phyloP scores from a whole-genome alignment of 805 yeast genomes.

The Groenewaldozyma salmanticensis region DNA sequence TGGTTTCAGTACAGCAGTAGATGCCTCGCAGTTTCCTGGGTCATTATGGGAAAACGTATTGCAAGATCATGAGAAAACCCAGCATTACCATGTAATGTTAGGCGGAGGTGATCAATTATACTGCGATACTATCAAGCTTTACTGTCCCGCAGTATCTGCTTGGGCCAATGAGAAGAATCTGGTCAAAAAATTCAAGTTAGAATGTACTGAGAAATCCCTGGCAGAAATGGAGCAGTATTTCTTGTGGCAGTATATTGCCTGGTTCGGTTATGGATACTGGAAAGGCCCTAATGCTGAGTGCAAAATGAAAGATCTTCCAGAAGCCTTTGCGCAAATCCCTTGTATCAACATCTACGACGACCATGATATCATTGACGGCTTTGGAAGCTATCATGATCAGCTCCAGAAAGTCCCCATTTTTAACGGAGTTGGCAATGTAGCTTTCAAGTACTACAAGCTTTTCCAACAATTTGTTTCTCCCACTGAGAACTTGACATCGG shows the following conservation, averaged over 20 bases:
- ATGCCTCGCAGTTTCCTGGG: slow-evolving; percentile 57
- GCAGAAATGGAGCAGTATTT: slow-evolving; percentile 57
- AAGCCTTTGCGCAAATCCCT: slow-evolving; percentile 77
- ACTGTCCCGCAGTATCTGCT: slow-evolving; percentile 36
- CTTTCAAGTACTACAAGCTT: slow-evolving; percentile 78
- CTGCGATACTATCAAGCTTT: slow-evolving; percentile 66
- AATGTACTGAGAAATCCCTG: slow-evolving; percentile 38
- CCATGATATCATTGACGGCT: slow-evolving; percentile 95
- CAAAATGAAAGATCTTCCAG: slow-evolving; percentile 56
- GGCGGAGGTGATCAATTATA: slow-evolving; percentile 98
- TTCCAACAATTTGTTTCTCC: slow-evolving; percentile 77
- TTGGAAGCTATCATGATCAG: slow-evolving; percentile 71
- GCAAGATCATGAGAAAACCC: slow-evolving; percentile 47
- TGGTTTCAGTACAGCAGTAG: slow-evolving; percentile 73
- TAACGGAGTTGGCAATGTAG: slow-evolving; percentile 60
- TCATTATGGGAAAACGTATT: slow-evolving; percentile 83
- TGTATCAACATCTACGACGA: slow-evolving; percentile 83
- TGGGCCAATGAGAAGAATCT: slow-evolving; percentile 55
- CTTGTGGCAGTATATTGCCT: slow-evolving; percentile 60
- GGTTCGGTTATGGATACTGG: slow-evolving; percentile 93
- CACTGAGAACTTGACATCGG: slow-evolving; percentile 23
- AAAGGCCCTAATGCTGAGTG: slow-evolving; percentile 57
- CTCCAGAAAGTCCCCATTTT: slow-evolving; percentile 71
- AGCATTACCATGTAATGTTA: slow-evolving; percentile 76
- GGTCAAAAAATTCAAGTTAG: slow-evolving; percentile 35